Percentiles rank a stretch among this genome's conserved stretches.
These are phyloP conservation scores for Trapa bicornis DNA, from an alignment of 345 rosid species.

Conservation along the genomic window DNA sequence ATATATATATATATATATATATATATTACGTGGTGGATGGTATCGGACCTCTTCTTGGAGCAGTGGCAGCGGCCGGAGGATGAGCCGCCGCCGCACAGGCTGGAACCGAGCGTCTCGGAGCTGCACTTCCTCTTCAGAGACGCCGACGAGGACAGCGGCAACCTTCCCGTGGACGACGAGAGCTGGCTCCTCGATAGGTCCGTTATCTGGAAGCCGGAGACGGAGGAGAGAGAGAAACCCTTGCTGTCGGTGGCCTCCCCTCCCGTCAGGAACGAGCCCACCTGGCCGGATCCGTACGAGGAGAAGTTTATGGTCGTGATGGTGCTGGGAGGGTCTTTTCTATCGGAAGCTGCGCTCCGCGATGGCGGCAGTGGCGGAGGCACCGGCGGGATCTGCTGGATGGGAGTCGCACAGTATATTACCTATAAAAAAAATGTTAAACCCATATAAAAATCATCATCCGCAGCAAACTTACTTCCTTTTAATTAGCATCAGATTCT, in stretches of 20 bases:
- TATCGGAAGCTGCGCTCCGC: constrained; percentile 15
- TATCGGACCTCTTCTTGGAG: constrained; percentile 64
- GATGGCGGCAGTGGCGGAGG: constrained; percentile 10
- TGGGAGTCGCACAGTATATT: constrained; percentile 52
- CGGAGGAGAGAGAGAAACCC: constrained; percentile 26
- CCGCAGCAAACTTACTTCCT: background rate
- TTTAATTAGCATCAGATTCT: too few species aligned
- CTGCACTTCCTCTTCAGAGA: constrained; percentile 66
- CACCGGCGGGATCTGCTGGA: constrained; percentile 45
- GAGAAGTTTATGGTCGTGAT: constrained; percentile 59
- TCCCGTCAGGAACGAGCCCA: constrained; percentile 39
- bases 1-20: too few species aligned
- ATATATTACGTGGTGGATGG: background rate
- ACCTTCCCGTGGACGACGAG: constrained; percentile 39
- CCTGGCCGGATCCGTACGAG: constrained; percentile 26
- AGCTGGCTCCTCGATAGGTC: constrained; percentile 24
- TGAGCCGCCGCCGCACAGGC: constrained; percentile 45
- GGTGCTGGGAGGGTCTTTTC: constrained; percentile 42
- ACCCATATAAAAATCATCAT: background rate
- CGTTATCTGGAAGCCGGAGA: constrained; percentile 48
- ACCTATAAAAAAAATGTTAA: constrained; percentile 9
- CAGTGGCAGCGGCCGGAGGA: constrained; percentile 83
- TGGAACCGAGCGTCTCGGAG: constrained; percentile 46
- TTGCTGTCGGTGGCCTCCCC: constrained; percentile 23
- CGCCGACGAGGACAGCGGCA: constrained; percentile 41